Conservation (phyloP, 148 eudicot genomes). For the Beta vulgaris region DNA sequence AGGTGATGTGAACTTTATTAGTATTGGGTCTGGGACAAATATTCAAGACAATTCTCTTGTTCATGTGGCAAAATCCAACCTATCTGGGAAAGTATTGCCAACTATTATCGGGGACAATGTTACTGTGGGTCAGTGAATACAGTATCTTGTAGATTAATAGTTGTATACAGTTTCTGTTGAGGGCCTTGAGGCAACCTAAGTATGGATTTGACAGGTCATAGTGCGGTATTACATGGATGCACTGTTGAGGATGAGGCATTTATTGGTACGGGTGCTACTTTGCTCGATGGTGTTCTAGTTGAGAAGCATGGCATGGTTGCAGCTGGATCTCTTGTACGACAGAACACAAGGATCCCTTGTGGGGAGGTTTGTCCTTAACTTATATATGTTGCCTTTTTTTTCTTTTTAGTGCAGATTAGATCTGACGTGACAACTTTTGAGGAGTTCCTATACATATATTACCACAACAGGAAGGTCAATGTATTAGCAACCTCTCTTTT, state of each 20-base stretch:
- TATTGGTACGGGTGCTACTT: conserved; percentile 81
- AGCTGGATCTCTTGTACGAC: conserved; percentile 79
- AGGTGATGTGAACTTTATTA: conserved; percentile 88
- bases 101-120: conserved; percentile 88
- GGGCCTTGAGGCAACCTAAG: background rate
- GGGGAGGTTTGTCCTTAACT: conserved; percentile 39
- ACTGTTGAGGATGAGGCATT: conserved; percentile 82
- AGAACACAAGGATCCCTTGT: conserved; percentile 52
- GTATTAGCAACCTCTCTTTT: too few relatives aligned
- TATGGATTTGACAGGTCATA: conserved; percentile 54
- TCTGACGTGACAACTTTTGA: background rate
- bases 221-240: conserved; percentile 75
- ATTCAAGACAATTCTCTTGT: conserved; percentile 96
- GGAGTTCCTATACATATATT: background rate
- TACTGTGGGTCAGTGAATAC: conserved; percentile 69
- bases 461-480: too few relatives aligned
- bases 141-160: background rate
- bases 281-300: conserved; percentile 69
- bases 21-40: conserved; percentile 83
- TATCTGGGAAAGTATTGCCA: conserved; percentile 84
- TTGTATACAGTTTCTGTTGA: background rate
- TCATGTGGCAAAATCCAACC: conserved; percentile 93
- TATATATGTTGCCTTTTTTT: background rate
- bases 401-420: background rate
- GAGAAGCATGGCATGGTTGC: conserved; percentile 86